These are phyloP conservation scores for Boletus rubescentipes DNA, from an alignment of 768 basidiomycete species.

Conservation along the genomic window DNA sequence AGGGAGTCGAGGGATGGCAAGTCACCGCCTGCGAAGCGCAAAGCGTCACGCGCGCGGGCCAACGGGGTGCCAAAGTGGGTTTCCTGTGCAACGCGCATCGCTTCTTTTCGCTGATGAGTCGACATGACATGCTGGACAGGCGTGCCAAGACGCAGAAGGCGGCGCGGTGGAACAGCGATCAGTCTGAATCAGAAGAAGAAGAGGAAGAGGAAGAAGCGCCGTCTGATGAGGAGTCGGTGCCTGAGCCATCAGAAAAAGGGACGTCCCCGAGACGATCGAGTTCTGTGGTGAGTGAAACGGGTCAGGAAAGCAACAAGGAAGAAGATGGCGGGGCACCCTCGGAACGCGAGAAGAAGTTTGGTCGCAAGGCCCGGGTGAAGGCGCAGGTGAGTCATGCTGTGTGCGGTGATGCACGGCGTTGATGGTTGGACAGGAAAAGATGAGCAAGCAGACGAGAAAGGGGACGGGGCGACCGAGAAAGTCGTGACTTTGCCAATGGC, in stretches of 20 bases:
- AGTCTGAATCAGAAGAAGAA: slow-evolving; percentile 34
- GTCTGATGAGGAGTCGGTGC: slow-evolving; percentile 32
- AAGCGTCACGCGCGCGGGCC: slow-evolving; percentile 38
- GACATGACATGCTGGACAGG: too few species aligned
- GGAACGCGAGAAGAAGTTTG: slow-evolving; percentile 36
- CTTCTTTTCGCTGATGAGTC: slow-evolving; percentile 5
- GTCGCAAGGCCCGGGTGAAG: slow-evolving; percentile 39
- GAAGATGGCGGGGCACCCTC: slow-evolving; percentile 29
- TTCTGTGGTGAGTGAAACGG: slow-evolving; percentile 42
- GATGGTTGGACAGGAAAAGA: slow-evolving; percentile 30
- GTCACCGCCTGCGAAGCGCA: slow-evolving; percentile 51
- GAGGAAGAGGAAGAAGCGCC: slow-evolving; percentile 26
- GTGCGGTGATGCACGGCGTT: background rate
- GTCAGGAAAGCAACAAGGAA: slow-evolving; percentile 28
- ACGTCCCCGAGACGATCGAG: slow-evolving; percentile 25
- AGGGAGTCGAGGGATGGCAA: slow-evolving; percentile 52
- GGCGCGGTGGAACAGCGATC: slow-evolving; percentile 34
- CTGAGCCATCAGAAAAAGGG: slow-evolving; percentile 39
- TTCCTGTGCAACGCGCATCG: background rate
- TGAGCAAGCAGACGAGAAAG: slow-evolving; percentile 27
- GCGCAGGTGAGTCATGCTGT: slow-evolving; percentile 36
- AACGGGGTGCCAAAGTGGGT: slow-evolving; percentile 31
- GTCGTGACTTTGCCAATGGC: slow-evolving; percentile 15
- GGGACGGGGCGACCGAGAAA: slow-evolving; percentile 23
- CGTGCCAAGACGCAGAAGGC: slow-evolving; percentile 29